Base-by-base conservation (phyloP, 805 yeast genomes). In the Scheffersomyces spartinae region DNA sequence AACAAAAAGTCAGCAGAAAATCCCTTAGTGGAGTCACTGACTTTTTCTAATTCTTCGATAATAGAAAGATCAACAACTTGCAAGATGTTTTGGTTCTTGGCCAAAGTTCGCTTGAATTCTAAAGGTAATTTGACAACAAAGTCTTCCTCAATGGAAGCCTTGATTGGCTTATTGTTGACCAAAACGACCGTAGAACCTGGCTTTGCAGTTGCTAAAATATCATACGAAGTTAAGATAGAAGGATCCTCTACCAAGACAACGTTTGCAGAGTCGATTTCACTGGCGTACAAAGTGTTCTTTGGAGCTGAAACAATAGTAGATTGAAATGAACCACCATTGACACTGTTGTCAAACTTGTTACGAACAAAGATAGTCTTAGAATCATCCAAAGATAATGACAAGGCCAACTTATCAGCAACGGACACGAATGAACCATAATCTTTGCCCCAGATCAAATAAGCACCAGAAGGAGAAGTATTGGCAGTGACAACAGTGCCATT, bases 321-420 rank as follows among this genome's bases (percentile, higher is more conserved):
- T 49, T 78, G 82, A 47, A 75, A 74, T 6, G 71, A 45, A 34
- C 96, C 96, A 18, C 86, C 88, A 26, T 68, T 69, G 9, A 71
- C 57, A 18, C 63, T 46, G 48, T 82, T 85, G 49, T 88, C 94
- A 41, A 61, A 83, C 42, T 69, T 70, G 26, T 79, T 66, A 47
- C 79, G 64, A 47, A 70, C 66, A 27, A 65, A 52, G 29, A 78
- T 65, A 21, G 52, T 43, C 30, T 69, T 58, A 26, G 62, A 45
- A 31, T 68, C 68, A 38, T 71, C 77, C 42, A 79, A 61, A 2
- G 93, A 74, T 38, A 79, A 61, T 13, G 82, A 61, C 33, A 74
- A 79, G 0, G 85, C 78, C 33, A 83, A 52, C 38, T 68, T 71
- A 15, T 75, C 64, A 9, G 86, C 72, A 23, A 74, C 68, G 18